These are phyloP conservation scores for Friedmanniomyces simplex DNA, from an alignment of 495 filamentous ascomycete species.

Conservation along the genomic window DNA sequence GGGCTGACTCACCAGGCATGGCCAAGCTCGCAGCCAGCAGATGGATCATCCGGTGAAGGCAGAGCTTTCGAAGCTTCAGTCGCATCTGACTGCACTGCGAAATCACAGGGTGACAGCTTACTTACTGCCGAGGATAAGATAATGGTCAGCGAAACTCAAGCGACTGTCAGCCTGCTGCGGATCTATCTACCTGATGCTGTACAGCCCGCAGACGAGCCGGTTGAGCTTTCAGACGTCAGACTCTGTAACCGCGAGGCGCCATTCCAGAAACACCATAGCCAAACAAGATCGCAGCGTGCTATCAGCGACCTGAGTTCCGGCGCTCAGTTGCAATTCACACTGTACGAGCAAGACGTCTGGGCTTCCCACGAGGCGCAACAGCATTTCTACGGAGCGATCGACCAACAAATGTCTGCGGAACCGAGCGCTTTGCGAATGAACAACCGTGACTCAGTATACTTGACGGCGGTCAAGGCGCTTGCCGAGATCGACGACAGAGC, in stretches of 20 bases:
- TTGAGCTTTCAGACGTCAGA: too few relatives aligned
- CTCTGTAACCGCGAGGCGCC: too few relatives aligned
- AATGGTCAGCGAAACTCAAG: background rate
- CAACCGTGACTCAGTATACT: background rate
- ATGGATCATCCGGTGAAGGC: too few relatives aligned
- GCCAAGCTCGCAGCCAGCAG: too few relatives aligned
- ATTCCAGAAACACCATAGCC: too few relatives aligned
- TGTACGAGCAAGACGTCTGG: background rate
- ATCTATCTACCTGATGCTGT: background rate
- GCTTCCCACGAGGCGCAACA: background rate
- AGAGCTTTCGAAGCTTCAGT: too few relatives aligned
- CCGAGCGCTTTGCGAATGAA: background rate
- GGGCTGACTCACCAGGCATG: background rate
- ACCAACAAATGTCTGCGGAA: background rate
- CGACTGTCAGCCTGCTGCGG: background rate
- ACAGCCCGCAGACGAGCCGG: too few relatives aligned
- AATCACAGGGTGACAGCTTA: slow-evolving; percentile 6
- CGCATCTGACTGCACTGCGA: too few relatives aligned
- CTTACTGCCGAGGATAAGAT: background rate
- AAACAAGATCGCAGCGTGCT: background rate
- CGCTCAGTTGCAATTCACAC: background rate
- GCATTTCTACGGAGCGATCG: background rate
- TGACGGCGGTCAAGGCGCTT: background rate
- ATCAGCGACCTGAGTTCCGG: background rate
- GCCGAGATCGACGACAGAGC: background rate